Evolutionary conservation across 2,329 filamentous ascomycete genomes (phyloP), one percentile per base, ranked within the genome.

Genomic region (Aciculosporium take): DNA sequence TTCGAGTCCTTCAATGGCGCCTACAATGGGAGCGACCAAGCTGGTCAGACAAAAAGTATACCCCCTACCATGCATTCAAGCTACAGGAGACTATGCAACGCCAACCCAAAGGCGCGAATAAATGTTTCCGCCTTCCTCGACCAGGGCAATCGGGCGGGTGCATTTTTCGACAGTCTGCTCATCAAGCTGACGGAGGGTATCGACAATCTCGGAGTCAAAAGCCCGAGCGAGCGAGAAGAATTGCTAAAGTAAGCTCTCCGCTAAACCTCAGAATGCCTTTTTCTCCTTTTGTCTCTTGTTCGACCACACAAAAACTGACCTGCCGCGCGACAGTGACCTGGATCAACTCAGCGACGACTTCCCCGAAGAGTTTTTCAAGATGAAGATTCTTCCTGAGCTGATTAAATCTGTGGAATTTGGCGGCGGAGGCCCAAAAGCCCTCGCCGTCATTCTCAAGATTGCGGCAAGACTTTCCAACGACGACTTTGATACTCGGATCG

Each of bases 341-440:
- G 86, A 94, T 49, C 72, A 83, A 45, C 71, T 95, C 5, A 82
- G 86, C 0, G 86, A 95, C 50, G 88, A 98, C 59, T 95, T 96
- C 46, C 91, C 91, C 0, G 89, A 95, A 56, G 91, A 96, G 45
- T 98, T 94, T 60, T 94, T 96, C 69, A 94, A 93, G 57, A 84
- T 94, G 72, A 98, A 96, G 56, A 79, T 98, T 3, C 69, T 98
- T 7, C 91, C 91, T 0, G 91, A 98, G 56, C 67, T 98, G 24
- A 71, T 98, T n/a, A 98, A 96, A 57, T 94, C 88, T 0, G 87
- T 96, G n/a, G 91, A 98, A 55, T 98, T 95, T 59, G 91, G 91
- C 7, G 91, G 89, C 9, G 91, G 91, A 23, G 91, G 91, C 0
- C 84, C 89, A 0, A 93, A 94, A 55, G 88, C 94, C 0, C 84